Evolutionary conservation across 768 basidiomycete species (phyloP).

Genomic region (Trichaptum fuscoviolaceum): DNA sequence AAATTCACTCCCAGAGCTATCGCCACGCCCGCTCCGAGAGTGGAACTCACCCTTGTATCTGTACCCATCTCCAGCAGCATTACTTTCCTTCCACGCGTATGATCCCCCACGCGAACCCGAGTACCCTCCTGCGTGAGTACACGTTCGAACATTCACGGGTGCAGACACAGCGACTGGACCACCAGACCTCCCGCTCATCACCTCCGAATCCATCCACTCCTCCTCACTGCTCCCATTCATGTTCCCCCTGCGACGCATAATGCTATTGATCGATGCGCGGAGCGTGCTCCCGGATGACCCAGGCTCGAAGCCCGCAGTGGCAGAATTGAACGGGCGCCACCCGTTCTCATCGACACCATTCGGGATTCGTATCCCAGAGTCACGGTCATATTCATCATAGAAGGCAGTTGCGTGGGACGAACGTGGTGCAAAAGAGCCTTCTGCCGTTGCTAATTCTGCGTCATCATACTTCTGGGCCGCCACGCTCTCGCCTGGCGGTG

Average conservation of each 20-base stretch:
- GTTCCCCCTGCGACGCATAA: background rate
- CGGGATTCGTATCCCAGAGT: background rate
- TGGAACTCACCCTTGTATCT: background rate
- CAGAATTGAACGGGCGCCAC: conserved; percentile 1
- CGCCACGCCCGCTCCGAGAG: background rate
- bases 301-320: conserved; percentile 1
- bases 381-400: background rate
- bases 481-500: background rate
- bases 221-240: background rate
- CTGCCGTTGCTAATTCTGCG: background rate
- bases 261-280: background rate
- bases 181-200: conserved; percentile 1
- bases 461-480: background rate
- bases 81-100: background rate
- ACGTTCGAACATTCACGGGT: conserved; percentile 2
- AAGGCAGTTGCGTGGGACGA: background rate
- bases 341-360: background rate
- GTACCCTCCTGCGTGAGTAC: conserved; percentile 9
- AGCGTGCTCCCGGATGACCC: conserved; percentile 4
- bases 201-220: conserved; percentile 1
- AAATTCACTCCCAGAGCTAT: conserved; percentile 2
- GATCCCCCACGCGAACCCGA: conserved; percentile 1
- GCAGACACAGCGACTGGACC: background rate
- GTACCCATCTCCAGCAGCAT: background rate
- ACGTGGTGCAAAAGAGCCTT: background rate